A percentile compares a stretch with the other conserved stretches of the same genome.
Evolutionary conservation across 768 basidiomycete genomes (phyloP).

Genomic region (Auriscalpium microsporum): DNA sequence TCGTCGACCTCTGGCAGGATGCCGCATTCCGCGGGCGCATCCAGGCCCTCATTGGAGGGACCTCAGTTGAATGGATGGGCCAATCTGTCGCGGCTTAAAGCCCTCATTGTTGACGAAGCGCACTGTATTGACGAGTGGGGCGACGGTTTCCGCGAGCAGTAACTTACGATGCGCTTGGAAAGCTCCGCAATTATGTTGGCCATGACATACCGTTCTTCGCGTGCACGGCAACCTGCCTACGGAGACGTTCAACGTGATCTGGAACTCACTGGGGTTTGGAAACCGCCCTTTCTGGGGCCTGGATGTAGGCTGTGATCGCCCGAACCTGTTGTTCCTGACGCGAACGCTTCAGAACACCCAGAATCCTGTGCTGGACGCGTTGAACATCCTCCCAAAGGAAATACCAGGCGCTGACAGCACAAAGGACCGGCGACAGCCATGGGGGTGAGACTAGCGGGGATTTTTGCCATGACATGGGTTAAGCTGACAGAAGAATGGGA

Average conservation of each 20-base stretch:
- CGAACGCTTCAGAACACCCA: neutral
- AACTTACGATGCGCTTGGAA: neutral
- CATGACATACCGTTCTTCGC: neutral
- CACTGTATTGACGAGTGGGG: conserved; percentile 29
- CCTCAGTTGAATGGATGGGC: no score
- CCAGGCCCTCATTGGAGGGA: conserved; percentile 16
- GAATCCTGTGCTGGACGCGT: neutral
- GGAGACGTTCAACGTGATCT: neutral
- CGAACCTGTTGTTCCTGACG: neutral
- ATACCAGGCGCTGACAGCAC: no score
- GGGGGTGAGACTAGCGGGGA: no score
- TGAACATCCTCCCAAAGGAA: neutral
- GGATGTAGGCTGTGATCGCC: neutral
- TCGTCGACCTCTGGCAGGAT: conserved; percentile 23
- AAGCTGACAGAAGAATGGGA: no score
- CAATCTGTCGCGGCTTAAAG: no score
- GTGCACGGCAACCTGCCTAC: neutral
- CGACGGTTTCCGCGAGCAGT: conserved; percentile 3
- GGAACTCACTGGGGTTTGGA: neutral
- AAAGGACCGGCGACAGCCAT: no score
- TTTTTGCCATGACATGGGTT: no score
- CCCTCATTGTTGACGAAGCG: conserved; percentile 27
- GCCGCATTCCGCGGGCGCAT: conserved; percentile 19
- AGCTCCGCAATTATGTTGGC: neutral
- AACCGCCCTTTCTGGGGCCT: neutral